Percentiles rank a stretch among this genome's conserved stretches.
phyloP scores from a whole-genome alignment of 768 basidiomycete genomes.

The Harrya chromipes region DNA sequence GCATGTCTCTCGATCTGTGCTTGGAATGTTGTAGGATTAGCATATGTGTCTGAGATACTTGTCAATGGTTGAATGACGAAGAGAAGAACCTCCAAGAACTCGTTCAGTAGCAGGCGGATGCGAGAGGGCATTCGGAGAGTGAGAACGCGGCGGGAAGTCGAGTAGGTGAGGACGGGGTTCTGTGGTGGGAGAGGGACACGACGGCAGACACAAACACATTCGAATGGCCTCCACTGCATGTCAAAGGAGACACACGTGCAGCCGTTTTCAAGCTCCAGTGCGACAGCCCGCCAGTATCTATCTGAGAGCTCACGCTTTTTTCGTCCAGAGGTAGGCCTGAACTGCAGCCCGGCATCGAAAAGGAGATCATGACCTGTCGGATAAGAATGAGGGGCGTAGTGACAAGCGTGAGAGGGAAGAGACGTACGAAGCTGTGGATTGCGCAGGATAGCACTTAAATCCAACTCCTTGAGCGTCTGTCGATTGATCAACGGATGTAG shows the following conservation, averaged over 20 bases:
- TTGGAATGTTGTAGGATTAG: conserved; percentile 56
- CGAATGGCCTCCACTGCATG: conserved; percentile 49
- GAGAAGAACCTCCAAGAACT: conserved; percentile 78
- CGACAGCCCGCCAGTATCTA: conserved; percentile 82
- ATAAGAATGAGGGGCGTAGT: background rate
- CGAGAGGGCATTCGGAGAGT: conserved; percentile 72
- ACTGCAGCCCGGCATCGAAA: conserved; percentile 82
- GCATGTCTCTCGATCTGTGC: conserved; percentile 60
- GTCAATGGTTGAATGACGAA: conserved; percentile 81
- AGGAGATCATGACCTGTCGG: conserved; percentile 79
- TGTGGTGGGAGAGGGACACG: conserved; percentile 40
- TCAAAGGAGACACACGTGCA: conserved; percentile 86
- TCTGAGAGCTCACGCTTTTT: conserved; percentile 71
- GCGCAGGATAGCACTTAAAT: conserved; percentile 79
- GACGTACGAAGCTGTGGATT: conserved; percentile 88
- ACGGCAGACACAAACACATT: conserved; percentile 55
- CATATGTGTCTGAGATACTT: conserved; percentile 56
- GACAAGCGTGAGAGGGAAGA: conserved; percentile 1
- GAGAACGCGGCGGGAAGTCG: conserved; percentile 42
- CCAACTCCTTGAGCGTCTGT: conserved; percentile 79
- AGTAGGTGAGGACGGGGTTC: conserved; percentile 43
- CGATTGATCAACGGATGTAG: conserved; percentile 76
- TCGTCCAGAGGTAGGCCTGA: conserved; percentile 71
- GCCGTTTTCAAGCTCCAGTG: conserved; percentile 71
- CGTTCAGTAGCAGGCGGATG: conserved; percentile 62